These are phyloP conservation scores for Amylostereum areolatum DNA, from an alignment of 1,284 basidiomycete species.

Conservation along the genomic window DNA sequence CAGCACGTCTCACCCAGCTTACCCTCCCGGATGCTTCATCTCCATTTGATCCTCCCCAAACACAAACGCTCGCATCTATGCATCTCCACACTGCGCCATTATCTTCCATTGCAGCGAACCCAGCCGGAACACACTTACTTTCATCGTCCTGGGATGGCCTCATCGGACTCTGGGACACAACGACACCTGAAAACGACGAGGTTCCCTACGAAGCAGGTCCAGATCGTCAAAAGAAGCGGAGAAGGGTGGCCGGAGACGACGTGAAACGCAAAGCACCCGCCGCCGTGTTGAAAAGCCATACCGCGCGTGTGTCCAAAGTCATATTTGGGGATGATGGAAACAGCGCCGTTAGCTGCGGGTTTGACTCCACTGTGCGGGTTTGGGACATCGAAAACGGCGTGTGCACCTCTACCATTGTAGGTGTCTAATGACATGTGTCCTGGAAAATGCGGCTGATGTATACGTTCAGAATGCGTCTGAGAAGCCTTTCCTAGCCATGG, in stretches of 20 bases:
- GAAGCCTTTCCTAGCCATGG: constrained; percentile 64
- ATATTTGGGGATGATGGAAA: constrained; percentile 34
- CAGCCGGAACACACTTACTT: constrained; percentile 54
- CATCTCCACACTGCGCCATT: constrained; percentile 74
- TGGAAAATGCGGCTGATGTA: constrained; percentile 1
- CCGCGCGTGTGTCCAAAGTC: constrained; percentile 63
- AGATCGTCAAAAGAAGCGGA: constrained; percentile 43
- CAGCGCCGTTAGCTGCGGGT: constrained; percentile 63
- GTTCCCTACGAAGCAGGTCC: constrained; percentile 28
- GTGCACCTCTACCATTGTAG: constrained; percentile 64
- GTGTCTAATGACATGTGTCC: too few species aligned
- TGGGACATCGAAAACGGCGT: constrained; percentile 72
- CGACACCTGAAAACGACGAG: constrained; percentile 58
- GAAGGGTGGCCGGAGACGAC: constrained; percentile 33
- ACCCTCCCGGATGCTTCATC: constrained; percentile 26
- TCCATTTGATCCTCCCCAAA: constrained; percentile 24
- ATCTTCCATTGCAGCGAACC: constrained; percentile 56
- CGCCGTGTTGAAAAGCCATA: constrained; percentile 69
- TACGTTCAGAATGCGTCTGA: constrained; percentile 53
- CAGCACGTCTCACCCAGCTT: constrained; percentile 58
- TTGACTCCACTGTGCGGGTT: constrained; percentile 68
- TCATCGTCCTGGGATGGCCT: constrained; percentile 78
- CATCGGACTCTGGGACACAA: constrained; percentile 74
- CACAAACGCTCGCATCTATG: constrained; percentile 49
- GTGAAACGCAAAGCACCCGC: constrained; percentile 57